These are phyloP conservation scores for Brettanomyces naardenensis DNA, from an alignment of 805 yeast genomes.

Conservation along the genomic window DNA sequence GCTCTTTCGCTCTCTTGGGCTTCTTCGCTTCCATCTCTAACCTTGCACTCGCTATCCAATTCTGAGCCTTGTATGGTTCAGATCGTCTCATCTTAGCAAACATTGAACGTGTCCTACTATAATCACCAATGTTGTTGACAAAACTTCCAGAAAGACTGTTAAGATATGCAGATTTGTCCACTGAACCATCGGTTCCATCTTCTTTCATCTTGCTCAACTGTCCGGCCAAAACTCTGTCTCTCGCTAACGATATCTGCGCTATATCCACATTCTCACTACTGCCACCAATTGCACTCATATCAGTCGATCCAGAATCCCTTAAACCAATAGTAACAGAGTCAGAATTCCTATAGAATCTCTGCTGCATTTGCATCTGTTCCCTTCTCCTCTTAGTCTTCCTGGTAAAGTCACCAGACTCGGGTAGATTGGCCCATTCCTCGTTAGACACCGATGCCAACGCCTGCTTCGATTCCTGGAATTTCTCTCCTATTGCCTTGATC, in stretches of 20 bases:
- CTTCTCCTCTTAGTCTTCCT: slow-evolving; percentile 68
- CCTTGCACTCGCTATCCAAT: slow-evolving; percentile 84
- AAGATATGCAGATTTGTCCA: too few relatives aligned
- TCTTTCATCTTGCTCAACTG: slow-evolving; percentile 32
- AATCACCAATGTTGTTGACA: slow-evolving; percentile 39
- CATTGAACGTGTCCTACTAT: slow-evolving; percentile 48
- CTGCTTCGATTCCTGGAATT: slow-evolving; percentile 64
- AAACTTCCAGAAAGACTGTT: too few relatives aligned
- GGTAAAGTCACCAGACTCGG: slow-evolving; percentile 87
- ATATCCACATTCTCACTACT: slow-evolving; percentile 32
- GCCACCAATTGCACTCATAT: too few relatives aligned
- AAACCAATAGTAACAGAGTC: slow-evolving; percentile 47
- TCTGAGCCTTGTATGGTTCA: slow-evolving; percentile 65
- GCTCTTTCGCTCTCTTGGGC: slow-evolving; percentile 43
- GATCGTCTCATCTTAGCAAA: slow-evolving; percentile 62
- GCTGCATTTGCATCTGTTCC: slow-evolving; percentile 49
- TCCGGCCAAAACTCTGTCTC: slow-evolving; percentile 49
- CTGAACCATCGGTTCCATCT: slow-evolving; percentile 6
- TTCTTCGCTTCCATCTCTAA: slow-evolving; percentile 62
- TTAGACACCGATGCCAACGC: slow-evolving; percentile 48
- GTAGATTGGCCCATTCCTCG: slow-evolving; percentile 75
- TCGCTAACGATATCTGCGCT: slow-evolving; percentile 51
- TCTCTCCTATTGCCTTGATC: slow-evolving; percentile 32
- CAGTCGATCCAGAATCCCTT: slow-evolving; percentile 25
- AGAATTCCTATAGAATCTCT: slow-evolving; percentile 76